Conservation (phyloP, 2,329 filamentous ascomycete genomes). For the Bipolaris gigantea region DNA sequence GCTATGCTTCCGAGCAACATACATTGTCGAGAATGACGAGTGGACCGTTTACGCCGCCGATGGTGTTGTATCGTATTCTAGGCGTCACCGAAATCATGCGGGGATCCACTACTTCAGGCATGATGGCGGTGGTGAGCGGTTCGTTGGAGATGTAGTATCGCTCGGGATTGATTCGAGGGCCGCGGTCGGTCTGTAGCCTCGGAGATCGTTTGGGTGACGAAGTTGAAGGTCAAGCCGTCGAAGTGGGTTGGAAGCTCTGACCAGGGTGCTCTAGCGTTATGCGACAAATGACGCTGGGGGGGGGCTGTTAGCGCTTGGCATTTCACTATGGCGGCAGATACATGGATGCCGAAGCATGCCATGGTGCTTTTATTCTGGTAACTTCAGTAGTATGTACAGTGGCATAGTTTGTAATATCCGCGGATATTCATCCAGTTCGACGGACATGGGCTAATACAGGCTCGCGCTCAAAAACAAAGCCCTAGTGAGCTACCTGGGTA, state of each 20-base stretch:
- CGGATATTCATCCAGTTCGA: too few relatives aligned
- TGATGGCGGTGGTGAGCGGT: constrained; percentile 35
- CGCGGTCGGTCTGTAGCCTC: constrained; percentile 23
- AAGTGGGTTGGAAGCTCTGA: constrained; percentile 35
- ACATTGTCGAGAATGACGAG: constrained; percentile 98
- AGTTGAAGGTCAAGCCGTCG: constrained; percentile 27
- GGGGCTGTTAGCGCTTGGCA: constrained; percentile 6
- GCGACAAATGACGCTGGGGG: constrained; percentile 15
- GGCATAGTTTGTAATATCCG: neutral
- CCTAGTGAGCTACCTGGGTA: neutral
- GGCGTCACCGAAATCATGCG: constrained; percentile 64
- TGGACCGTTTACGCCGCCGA: constrained; percentile 96
- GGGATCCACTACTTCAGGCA: constrained; percentile 49
- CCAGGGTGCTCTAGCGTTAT: constrained; percentile 19
- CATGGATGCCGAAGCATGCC: neutral
- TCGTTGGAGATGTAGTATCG: constrained; percentile 17
- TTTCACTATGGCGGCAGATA: constrained; percentile 1
- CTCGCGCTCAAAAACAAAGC: neutral
- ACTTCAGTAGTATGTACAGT: neutral
- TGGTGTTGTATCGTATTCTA: constrained; percentile 93
- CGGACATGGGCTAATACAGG: neutral
- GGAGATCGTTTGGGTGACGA: constrained; percentile 23
- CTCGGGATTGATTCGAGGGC: constrained; percentile 20
- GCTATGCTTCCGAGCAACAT: constrained; percentile 42
- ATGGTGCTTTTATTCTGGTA: neutral